Conservation (phyloP, 768 basidiomycete species). For the Tylopilus sp. region DNA sequence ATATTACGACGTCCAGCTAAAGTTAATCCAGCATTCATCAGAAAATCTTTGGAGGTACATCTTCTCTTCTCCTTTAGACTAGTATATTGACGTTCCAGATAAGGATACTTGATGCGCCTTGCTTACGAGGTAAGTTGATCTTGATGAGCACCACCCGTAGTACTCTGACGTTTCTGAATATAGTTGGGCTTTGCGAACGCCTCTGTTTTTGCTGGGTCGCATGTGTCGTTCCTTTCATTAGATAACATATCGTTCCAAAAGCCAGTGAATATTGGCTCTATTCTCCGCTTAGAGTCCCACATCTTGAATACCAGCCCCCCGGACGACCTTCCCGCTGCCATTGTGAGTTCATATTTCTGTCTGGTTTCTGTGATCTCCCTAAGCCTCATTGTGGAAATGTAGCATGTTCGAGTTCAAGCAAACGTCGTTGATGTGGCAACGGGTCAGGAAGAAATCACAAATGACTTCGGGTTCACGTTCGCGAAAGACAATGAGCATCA, state of each 20-base stretch:
- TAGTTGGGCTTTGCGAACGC: conserved; percentile 75
- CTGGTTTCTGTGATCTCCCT: not conserved
- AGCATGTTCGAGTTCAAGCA: conserved; percentile 73
- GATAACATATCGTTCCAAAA: conserved; percentile 77
- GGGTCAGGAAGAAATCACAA: conserved; percentile 62
- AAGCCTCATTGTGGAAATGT: not conserved
- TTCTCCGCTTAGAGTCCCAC: conserved; percentile 68
- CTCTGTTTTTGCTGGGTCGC: conserved; percentile 62
- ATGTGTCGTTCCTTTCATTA: conserved; percentile 69
- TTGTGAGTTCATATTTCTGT: conserved; percentile 43
- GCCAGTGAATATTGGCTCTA: conserved; percentile 82
- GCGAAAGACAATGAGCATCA: conserved; percentile 41
- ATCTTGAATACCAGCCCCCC: conserved; percentile 53
- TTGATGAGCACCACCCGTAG: not conserved
- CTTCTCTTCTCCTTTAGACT: not conserved
- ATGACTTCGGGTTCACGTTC: conserved; percentile 78
- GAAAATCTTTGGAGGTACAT: conserved; percentile 74
- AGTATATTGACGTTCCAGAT: not conserved
- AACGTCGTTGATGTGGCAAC: conserved; percentile 69
- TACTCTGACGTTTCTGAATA: not conserved
- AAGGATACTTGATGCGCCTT: conserved; percentile 56
- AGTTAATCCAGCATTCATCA: conserved; percentile 57
- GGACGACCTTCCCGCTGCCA: conserved; percentile 38
- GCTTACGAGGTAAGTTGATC: conserved; percentile 58
- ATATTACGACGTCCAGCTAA: not conserved